Conservation (phyloP, 331 rosid species). For the Ulmus americana region DNA sequence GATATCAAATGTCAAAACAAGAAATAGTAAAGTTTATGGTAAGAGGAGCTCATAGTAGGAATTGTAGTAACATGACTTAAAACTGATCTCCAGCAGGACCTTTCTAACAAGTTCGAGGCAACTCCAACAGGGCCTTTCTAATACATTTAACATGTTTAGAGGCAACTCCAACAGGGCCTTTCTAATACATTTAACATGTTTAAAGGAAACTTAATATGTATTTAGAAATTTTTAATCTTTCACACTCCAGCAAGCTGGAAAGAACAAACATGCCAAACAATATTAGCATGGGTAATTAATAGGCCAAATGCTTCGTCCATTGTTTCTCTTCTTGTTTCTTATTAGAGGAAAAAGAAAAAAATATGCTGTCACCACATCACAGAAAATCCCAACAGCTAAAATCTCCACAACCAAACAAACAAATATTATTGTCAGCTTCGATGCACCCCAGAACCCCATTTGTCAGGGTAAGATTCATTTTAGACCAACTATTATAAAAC, state of each 20-base stretch:
- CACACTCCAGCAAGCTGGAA: neutral
- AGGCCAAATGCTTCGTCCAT: neutral
- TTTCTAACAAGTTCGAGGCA: neutral
- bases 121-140: neutral
- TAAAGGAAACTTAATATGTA: neutral
- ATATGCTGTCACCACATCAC: neutral
- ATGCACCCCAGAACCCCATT: too few species aligned
- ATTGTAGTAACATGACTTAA: neutral
- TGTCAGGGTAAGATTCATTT: too few species aligned
- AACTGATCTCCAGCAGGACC: neutral
- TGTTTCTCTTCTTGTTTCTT: too few species aligned
- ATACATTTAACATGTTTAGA: neutral
- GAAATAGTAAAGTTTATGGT: neutral
- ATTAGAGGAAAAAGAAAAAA: too few species aligned
- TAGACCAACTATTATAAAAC: too few species aligned
- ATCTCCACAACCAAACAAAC: neutral
- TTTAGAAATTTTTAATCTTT: neutral
- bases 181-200: neutral
- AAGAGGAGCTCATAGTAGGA: neutral
- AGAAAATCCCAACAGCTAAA: neutral
- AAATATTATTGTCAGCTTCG: too few species aligned
- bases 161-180: neutral
- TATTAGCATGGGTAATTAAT: neutral
- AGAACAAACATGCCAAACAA: neutral
- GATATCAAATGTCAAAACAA: constrained; percentile 8